Base-by-base conservation (phyloP, 2,329 filamentous ascomycete genomes). In the Dactylellina cionopaga region DNA sequence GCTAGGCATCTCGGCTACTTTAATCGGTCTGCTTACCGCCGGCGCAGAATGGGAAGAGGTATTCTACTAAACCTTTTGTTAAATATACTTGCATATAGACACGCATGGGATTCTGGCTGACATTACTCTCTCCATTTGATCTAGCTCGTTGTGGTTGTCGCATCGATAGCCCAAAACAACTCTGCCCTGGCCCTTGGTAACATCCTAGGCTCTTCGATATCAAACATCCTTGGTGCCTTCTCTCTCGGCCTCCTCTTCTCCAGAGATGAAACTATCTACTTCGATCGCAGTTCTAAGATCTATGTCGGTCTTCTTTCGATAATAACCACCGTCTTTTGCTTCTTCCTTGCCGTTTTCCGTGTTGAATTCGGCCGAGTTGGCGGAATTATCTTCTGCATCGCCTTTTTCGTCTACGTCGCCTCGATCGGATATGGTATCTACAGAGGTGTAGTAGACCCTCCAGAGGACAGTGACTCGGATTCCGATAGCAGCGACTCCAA, bases 41-140 rank as follows among this genome's bases (percentile, higher is more conserved):
- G 84, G 84, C 15, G 84, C 81, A 41, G 84, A 86, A 79, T 87
- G 83, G 81, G 85, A 86, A 81, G 84, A 86, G 81, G 83, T 84
- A 76, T 46, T 75, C 49, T 11, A 35, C n/a, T n/a, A n/a, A n/a
- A n/a, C n/a, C n/a, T n/a, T n/a, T n/a, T n/a, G n/a, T n/a, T n/a
- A n/a, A 49, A 10, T 10, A 9, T 39, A 47, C 46, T 41, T 35
- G 24, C 33, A n/a, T 22, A 35, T 49, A 10, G 15, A 15, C n/a
- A 29, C 51, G 10, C 37, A 52, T 33, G 13, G 13, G 17, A 35
- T 39, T 27, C 46, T 25, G 1, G 25, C 27, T 52, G 13, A 64
- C 56, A 13, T 39, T 24, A 37, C 56, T 49, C 44, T 41, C 24
- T 39, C 10, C 24, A 25, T 41, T 41, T 35, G 15, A 11, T 52